Evolutionary conservation across 2,329 filamentous ascomycete species (phyloP), one percentile per base, ranked within the genome.

Genomic region (Zalaria obscura): DNA sequence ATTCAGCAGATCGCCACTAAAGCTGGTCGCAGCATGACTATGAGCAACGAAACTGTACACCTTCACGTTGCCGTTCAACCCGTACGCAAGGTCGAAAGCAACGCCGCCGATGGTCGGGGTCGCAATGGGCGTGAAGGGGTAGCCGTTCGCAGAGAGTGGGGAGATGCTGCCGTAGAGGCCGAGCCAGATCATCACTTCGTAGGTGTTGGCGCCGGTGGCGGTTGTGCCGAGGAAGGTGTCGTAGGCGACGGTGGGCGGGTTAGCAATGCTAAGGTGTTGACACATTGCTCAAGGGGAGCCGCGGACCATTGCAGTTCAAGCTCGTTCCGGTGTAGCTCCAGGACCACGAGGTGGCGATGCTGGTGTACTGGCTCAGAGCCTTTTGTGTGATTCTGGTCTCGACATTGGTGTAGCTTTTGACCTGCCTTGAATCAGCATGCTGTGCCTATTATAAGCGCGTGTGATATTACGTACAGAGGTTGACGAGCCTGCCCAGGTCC

Each of bases 131-230:
- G 47, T 48, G 43, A 47, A 48, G 4, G 47, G 47, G 36, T 48
- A 48, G 7, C 47, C 47, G 38, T 48, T 48, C 25, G 47, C 40
- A 25, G 42, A 47, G n/a, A 48, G 42, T 1, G 47, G 47, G 4
- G 45, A 47, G 35, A 47, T 43, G 42, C 27, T 33, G 38, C 47
- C 45, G 38, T 47, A 48, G 4, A 41, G 31, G 35, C 40, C 45
- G 32, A 48, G 44, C 46, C 46, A 48, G 36, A 52, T 36, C 45
- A 45, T 35, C 44, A 43, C 29, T 50, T 44, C 48, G 45, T 49
- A 41, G 39, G 39, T 35, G 45, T 45, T 39, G 7, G 36, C 25
- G 31, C 25, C 26, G 11, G 41, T 25, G n/a, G 41, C 27, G 25
- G 43, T 43, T 33, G 27, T 43, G 25, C 47, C 48, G 40, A 45